Evolutionary conservation across 2,329 filamentous ascomycete species (phyloP).

Genomic region (Dendrostoma leiphaemia): DNA sequence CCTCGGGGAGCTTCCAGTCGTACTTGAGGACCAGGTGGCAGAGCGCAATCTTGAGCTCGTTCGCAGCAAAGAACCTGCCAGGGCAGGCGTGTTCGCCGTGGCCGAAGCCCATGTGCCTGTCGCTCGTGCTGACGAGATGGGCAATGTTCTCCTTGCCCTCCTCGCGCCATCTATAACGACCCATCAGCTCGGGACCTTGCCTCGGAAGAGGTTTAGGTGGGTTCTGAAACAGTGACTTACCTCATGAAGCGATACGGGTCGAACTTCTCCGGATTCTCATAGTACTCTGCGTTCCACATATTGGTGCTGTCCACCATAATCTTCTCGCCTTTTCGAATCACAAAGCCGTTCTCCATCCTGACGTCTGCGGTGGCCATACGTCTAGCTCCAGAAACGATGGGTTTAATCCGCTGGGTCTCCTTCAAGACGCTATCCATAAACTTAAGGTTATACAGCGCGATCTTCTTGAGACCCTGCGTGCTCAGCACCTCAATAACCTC

Average conservation of each 20-base stretch:
- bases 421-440: slow-evolving; percentile 4
- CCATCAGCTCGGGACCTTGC: not conserved
- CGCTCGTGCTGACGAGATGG: slow-evolving; percentile 1
- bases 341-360: no score
- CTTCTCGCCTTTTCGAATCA: no score
- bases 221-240: not conserved
- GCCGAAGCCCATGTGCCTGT: slow-evolving; percentile 26
- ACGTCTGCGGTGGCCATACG: no score
- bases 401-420: not conserved
- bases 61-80: slow-evolving; percentile 31
- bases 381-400: not conserved
- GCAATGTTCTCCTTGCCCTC: slow-evolving; percentile 6
- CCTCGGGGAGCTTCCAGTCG: slow-evolving; percentile 9
- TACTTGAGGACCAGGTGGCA: slow-evolving; percentile 7
- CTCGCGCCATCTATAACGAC: not conserved
- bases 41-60: slow-evolving; percentile 28
- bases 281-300: no score
- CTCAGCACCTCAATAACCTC: slow-evolving; percentile 22
- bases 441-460: slow-evolving; percentile 20
- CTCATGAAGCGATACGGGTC: no score
- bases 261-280: no score
- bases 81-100: slow-evolving; percentile 33
- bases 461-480: slow-evolving; percentile 21
- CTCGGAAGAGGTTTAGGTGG: not conserved
- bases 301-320: no score